Evolutionary conservation across 768 basidiomycete genomes (phyloP).

Genomic region (Cystobasidiopsis lactophilus): DNA sequence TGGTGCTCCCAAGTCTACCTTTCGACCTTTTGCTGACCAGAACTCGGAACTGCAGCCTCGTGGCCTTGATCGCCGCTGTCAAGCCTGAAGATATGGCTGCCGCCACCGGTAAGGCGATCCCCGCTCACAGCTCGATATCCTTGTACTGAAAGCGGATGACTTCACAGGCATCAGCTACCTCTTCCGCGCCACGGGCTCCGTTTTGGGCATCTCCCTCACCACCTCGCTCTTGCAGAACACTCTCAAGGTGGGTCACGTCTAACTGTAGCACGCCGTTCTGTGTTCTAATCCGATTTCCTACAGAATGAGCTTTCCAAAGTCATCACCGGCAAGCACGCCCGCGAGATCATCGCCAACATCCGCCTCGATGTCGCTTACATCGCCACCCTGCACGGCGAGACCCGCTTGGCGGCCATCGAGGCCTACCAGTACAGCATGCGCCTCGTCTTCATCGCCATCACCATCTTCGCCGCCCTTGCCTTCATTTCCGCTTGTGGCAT

Average conservation of each 20-base stretch:
- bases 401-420: conserved; percentile 9
- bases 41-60: conserved; percentile 7
- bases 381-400: conserved; percentile 5
- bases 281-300: too few relatives aligned
- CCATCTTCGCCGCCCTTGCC: conserved; percentile 10
- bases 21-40: too few relatives aligned
- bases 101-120: conserved; percentile 3
- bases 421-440: conserved; percentile 11
- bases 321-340: conserved; percentile 11
- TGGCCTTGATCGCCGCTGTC: conserved; percentile 12
- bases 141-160: too few relatives aligned
- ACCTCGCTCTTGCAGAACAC: conserved; percentile 15
- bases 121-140: too few relatives aligned
- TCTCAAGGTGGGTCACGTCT: conserved; percentile 2
- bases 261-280: neutral
- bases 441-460: conserved; percentile 10
- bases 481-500: neutral
- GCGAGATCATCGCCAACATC: conserved; percentile 10
- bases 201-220: conserved; percentile 13
- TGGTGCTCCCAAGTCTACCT: too few relatives aligned
- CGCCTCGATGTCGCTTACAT: conserved; percentile 11
- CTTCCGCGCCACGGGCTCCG: conserved; percentile 14
- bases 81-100: conserved; percentile 11
- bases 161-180: conserved; percentile 8
- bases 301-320: conserved; percentile 10